Percentiles rank a stretch among this genome's conserved stretches.
These are phyloP conservation scores for Polytrichum formosum DNA, from an alignment of 225 moss, liverwort and hornwort genomes.

Conservation along the genomic window DNA sequence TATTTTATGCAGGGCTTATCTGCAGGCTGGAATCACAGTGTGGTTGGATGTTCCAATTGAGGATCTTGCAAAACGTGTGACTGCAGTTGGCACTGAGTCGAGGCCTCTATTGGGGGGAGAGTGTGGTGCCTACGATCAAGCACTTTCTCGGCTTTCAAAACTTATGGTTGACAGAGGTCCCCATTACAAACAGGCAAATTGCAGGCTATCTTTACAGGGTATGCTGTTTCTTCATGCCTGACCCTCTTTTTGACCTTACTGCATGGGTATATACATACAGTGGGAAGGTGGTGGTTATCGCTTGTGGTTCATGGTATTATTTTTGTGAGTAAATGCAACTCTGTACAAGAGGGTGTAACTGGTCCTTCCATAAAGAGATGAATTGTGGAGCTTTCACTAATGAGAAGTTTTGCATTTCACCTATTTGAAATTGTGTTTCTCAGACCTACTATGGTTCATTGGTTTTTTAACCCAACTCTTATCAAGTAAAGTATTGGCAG, in stretches of 20 bases:
- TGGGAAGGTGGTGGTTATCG: too few relatives aligned
- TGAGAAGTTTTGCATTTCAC: too few relatives aligned
- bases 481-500: too few relatives aligned
- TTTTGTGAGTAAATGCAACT: too few relatives aligned
- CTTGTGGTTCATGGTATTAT: too few relatives aligned
- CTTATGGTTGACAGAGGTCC: conserved; percentile 50
- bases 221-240: not conserved
- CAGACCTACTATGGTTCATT: not conserved
- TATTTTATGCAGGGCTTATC: conserved; percentile 47
- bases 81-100: conserved; percentile 67
- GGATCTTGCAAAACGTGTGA: conserved; percentile 69
- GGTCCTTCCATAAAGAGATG: too few relatives aligned
- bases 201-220: conserved; percentile 69
- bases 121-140: conserved; percentile 49
- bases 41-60: conserved; percentile 92
- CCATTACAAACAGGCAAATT: conserved; percentile 64
- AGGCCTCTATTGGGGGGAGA: conserved; percentile 68
- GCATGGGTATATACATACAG: too few relatives aligned
- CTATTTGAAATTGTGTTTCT: not conserved
- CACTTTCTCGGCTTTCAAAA: conserved; percentile 37
- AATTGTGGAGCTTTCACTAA: too few relatives aligned
- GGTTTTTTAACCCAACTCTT: too few relatives aligned
- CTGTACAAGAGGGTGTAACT: too few relatives aligned
- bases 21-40: conserved; percentile 72
- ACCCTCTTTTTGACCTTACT: not conserved